These are phyloP conservation scores for Suillus bovinus DNA, from an alignment of 768 basidiomycete species.

Conservation along the genomic window DNA sequence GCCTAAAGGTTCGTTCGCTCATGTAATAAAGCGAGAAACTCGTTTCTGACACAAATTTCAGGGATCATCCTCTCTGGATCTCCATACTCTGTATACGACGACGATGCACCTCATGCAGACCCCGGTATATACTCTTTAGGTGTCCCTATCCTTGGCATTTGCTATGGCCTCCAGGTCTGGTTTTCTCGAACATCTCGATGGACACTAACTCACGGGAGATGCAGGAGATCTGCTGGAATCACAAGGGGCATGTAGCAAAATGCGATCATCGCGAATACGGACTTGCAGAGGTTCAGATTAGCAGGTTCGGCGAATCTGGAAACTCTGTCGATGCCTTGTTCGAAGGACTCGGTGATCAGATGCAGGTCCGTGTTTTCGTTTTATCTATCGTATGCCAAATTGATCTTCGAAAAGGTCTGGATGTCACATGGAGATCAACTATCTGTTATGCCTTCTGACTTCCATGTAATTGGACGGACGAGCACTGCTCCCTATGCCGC, in stretches of 20 bases:
- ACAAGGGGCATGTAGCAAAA: constrained; percentile 81
- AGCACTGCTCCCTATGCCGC: constrained; percentile 89
- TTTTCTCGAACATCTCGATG: not conserved
- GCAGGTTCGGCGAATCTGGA: constrained; percentile 53
- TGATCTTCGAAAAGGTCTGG: constrained; percentile 72
- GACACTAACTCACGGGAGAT: not conserved
- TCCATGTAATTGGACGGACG: constrained; percentile 87
- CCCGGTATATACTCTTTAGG: constrained; percentile 85
- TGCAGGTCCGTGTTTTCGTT: constrained; percentile 60
- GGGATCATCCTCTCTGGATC: constrained; percentile 98
- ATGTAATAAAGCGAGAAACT: not conserved
- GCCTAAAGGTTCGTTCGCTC: constrained; percentile 84
- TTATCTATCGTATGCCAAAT: not conserved
- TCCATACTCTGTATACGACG: constrained; percentile 96
- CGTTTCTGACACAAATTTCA: constrained; percentile 23
- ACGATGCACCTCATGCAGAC: constrained; percentile 91
- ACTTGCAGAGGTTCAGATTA: constrained; percentile 77
- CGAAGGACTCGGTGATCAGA: constrained; percentile 80
- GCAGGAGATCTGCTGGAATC: constrained; percentile 91
- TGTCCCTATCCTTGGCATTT: constrained; percentile 94
- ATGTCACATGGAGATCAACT: constrained; percentile 99
- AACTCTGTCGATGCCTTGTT: constrained; percentile 73
- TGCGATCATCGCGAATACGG: constrained; percentile 96
- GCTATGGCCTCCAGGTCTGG: constrained; percentile 91
- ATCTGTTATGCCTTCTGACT: constrained; percentile 74